Evolutionary conservation across 371 early-diverging fungal species (phyloP), one percentile per base, ranked within the genome.

Genomic region (Dinochytrium kinnereticum): DNA sequence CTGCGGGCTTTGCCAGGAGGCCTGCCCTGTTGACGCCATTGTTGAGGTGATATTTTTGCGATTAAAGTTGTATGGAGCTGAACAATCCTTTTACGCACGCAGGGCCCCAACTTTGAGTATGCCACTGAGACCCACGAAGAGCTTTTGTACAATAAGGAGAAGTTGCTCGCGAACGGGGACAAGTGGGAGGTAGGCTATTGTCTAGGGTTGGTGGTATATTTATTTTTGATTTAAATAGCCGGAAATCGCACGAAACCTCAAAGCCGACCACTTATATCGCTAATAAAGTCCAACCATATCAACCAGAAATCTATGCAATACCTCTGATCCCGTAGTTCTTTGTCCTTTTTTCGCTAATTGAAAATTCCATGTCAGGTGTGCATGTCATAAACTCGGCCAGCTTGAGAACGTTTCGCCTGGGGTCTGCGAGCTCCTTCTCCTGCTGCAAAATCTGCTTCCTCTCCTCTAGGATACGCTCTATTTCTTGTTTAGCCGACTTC

Each of bases 1-100:
- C 90, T 98, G 98, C 84, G 98, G 98, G 70, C 92, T 98, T 86
- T 98, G 98, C 86, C 97, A 97, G 84, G 96, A 95, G 79, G 95
- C 95, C 0, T 95, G 95, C 78, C 95, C 95, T 28, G 96, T 96
- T 7, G 98, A 98, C 86, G 98, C 98, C 70, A 98, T 98, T 86
- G 98, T 98, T 26, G 98, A 98, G 85, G 90, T 76, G 24, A 40
- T 21, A 30, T 66, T 17, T n/a, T 69, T n/a, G 70, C 33, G n/a
- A 49, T 49, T 49, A n/a, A 13, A 17, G 36, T 36, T 31, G 7
- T 13, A 40, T 57, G 33, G 34, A n/a, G 15, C 19, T 37, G 40
- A 49, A 13, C n/a, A n/a, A n/a, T 49, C 49, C 49, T 49, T 49
- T 49, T 34, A n/a, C n/a, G n/a, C 38, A n/a, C 3, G 1, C 19